phyloP scores from a whole-genome alignment of 2,329 filamentous ascomycete genomes.

The Hirsutella minnesotensis region DNA sequence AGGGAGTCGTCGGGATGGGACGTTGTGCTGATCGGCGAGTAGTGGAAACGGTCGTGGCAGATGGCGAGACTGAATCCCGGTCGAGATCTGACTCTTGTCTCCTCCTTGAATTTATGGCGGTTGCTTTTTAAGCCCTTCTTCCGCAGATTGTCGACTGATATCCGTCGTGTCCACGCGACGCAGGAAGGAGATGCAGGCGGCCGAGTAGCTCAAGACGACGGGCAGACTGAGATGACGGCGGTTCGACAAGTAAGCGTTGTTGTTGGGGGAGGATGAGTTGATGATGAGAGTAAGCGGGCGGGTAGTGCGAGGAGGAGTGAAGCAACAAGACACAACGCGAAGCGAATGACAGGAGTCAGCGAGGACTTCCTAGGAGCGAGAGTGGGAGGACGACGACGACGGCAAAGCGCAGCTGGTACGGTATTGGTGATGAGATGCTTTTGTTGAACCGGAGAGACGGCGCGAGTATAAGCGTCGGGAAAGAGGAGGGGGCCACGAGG shows the following conservation, averaged over 20 bases:
- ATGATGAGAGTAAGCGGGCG: background rate
- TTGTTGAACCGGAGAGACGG: constrained; percentile 3
- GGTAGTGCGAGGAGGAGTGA: constrained; percentile 4
- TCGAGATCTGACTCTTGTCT: background rate
- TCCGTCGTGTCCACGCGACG: background rate
- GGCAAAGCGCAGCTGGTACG: constrained; percentile 2
- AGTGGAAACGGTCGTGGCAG: background rate
- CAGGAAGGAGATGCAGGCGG: background rate
- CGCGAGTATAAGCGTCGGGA: background rate
- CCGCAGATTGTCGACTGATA: background rate
- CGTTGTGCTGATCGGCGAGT: background rate
- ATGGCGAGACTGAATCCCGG: background rate
- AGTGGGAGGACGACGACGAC: constrained; percentile 15
- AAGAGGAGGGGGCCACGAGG: background rate
- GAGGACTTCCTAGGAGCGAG: constrained; percentile 53
- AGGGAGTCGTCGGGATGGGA: background rate
- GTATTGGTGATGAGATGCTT: constrained; percentile 1
- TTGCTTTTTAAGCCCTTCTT: background rate
- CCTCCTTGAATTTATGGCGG: background rate
- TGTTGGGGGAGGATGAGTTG: background rate
- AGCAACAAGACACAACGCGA: constrained; percentile 33
- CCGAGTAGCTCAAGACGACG: background rate
- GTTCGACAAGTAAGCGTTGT: background rate
- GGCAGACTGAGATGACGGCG: background rate
- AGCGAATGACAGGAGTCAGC: constrained; percentile 67